Evolutionary conservation across 306 rosid genomes (phyloP).

Genomic region (Cicer arietinum): DNA sequence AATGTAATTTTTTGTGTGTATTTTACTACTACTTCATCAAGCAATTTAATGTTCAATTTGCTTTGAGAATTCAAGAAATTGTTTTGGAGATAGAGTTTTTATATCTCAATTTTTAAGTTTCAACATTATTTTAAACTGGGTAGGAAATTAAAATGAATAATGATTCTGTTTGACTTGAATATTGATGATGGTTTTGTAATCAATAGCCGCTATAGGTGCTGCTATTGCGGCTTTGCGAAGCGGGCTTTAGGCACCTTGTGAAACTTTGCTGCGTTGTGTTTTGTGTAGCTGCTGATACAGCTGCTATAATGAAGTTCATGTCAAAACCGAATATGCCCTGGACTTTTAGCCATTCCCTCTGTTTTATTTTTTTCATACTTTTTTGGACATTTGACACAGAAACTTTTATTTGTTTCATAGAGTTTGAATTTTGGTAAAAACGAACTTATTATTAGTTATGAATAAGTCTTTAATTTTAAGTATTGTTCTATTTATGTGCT

Average conservation of each 20-base stretch:
- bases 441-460: neutral
- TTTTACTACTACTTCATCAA: constrained; percentile 1
- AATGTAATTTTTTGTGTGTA: neutral
- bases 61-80: constrained; percentile 13
- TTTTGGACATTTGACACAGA: neutral
- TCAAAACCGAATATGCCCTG: neutral
- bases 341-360: neutral
- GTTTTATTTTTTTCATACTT: too few species aligned
- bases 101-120: constrained; percentile 2
- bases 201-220: neutral
- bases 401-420: neutral
- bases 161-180: constrained; percentile 26
- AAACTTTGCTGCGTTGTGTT: neutral
- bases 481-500: neutral
- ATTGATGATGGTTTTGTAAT: neutral
- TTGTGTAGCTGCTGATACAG: neutral
- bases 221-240: neutral
- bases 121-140: neutral
- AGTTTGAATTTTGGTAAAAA: neutral
- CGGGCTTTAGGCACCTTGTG: neutral
- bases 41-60: constrained; percentile 36
- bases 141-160: constrained; percentile 10
- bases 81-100: constrained; percentile 7
- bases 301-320: neutral
- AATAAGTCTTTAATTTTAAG: neutral